Percentiles rank a stretch among this genome's conserved stretches.
Conservation (phyloP, 2,329 filamentous ascomycete species). For the Fusarium mexicanum region DNA sequence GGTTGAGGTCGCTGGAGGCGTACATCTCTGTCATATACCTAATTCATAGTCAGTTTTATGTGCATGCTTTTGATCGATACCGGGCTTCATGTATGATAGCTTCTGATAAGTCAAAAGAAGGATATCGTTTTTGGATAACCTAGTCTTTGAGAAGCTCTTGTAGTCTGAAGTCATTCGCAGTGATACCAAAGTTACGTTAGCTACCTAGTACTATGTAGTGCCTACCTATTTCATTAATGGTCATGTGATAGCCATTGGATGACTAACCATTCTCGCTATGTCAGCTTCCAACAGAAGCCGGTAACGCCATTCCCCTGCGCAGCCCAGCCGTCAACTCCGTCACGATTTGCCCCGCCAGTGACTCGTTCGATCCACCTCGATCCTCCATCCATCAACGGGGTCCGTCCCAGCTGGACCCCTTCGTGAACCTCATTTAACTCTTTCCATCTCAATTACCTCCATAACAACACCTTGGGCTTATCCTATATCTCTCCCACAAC, state of each 20-base stretch:
- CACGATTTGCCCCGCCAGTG: slow-evolving; percentile 52
- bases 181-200: neutral
- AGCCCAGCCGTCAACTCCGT: slow-evolving; percentile 39
- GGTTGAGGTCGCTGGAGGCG: slow-evolving; percentile 42
- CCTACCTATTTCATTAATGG: neutral
- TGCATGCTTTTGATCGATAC: slow-evolving; percentile 40
- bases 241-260: slow-evolving; percentile 22
- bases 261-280: slow-evolving; percentile 30
- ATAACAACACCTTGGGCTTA: slow-evolving; percentile 4
- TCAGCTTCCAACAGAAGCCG: slow-evolving; percentile 1
- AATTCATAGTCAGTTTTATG: slow-evolving; percentile 47
- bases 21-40: slow-evolving; percentile 50
- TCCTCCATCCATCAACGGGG: slow-evolving; percentile 48
- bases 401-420: slow-evolving; percentile 50
- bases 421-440: slow-evolving; percentile 30
- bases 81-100: slow-evolving; percentile 38
- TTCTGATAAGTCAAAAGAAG: slow-evolving; percentile 24
- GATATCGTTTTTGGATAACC: slow-evolving; percentile 25
- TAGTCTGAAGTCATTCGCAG: neutral
- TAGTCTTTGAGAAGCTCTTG: neutral
- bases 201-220: no score
- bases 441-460: slow-evolving; percentile 14
- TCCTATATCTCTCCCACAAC: neutral
- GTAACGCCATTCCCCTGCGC: slow-evolving; percentile 31
- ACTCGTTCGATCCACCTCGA: slow-evolving; percentile 47